phyloP scores from a whole-genome alignment of 441 rosid species.

The Arabidopsis hybrid region DNA sequence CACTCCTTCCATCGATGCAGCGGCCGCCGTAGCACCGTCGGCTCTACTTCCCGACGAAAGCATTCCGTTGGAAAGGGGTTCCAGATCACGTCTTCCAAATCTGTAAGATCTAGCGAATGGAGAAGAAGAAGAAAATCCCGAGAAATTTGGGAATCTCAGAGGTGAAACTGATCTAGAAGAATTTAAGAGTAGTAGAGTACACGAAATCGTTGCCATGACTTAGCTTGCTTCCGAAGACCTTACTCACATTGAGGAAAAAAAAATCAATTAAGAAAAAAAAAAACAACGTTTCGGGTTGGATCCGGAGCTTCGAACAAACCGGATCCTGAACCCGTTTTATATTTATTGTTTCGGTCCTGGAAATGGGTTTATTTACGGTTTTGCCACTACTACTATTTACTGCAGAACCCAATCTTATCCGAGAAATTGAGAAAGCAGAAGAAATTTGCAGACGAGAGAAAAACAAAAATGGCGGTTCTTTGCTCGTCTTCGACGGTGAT shows the following conservation, averaged over 20 bases:
- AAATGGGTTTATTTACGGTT: background rate
- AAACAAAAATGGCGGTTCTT: conserved; percentile 56
- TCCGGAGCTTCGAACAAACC: conserved; percentile 26
- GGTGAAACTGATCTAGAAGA: conserved; percentile 35
- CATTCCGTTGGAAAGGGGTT: conserved; percentile 36
- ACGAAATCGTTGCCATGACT: conserved; percentile 53
- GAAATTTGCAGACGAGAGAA: conserved; percentile 8
- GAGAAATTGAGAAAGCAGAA: conserved; percentile 28
- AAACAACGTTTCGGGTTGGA: conserved; percentile 20
- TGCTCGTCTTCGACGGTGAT: conserved; percentile 51
- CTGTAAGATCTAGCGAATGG: conserved; percentile 28
- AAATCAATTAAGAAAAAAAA: background rate
- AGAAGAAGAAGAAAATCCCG: conserved; percentile 21
- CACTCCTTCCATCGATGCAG: conserved; percentile 51
- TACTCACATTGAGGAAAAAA: background rate
- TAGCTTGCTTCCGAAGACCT: conserved; percentile 15
- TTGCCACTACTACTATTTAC: conserved; percentile 32
- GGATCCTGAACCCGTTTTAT: conserved; percentile 33
- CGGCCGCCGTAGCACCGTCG: conserved; percentile 33
- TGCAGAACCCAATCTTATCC: conserved; percentile 51
- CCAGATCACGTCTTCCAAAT: conserved; percentile 23
- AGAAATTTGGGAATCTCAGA: conserved; percentile 26
- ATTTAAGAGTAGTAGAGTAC: conserved; percentile 45
- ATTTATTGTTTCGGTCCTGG: background rate
- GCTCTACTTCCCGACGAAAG: conserved; percentile 39